A percentile compares a stretch with the other conserved stretches of the same genome.
Evolutionary conservation across 164 flowering plant species (phyloP).

Genomic region (Piper longum): DNA sequence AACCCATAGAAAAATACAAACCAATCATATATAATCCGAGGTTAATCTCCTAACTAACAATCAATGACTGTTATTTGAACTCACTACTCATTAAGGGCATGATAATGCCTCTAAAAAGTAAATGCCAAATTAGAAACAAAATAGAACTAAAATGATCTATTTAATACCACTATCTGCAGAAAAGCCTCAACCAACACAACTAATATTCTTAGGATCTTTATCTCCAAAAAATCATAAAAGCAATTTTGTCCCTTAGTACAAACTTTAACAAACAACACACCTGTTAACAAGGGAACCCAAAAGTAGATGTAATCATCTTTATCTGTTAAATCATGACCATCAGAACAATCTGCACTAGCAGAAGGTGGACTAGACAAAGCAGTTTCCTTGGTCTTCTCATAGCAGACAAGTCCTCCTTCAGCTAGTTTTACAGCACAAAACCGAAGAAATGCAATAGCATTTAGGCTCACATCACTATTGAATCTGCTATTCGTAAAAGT

Average conservation of each 20-base stretch:
- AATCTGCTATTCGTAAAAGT: constrained; percentile 92
- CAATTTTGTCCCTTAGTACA: not conserved
- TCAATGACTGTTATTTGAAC: not conserved
- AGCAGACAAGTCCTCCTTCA: constrained; percentile 74
- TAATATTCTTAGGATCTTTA: not conserved
- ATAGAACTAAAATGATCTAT: constrained; percentile 2
- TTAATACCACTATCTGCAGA: not conserved
- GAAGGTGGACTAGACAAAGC: constrained; percentile 14
- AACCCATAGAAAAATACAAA: not conserved
- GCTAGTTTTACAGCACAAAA: constrained; percentile 98
- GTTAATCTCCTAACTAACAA: not conserved
- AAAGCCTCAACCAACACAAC: not conserved
- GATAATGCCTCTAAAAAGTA: not conserved
- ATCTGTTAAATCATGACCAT: constrained; percentile 25
- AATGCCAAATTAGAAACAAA: too few species aligned
- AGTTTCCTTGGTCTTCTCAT: constrained; percentile 34
- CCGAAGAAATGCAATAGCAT: constrained; percentile 96
- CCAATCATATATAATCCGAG: not conserved
- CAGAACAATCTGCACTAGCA: constrained; percentile 24
- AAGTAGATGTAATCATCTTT: constrained; percentile 68
- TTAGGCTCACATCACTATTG: constrained; percentile 89
- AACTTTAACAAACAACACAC: constrained; percentile 14
- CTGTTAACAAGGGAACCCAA: constrained; percentile 93
- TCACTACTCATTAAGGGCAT: not conserved
- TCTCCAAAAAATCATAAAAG: not conserved